Evolutionary conservation across 345 rosid species (phyloP).

Genomic region (Pugionium cornutum): DNA sequence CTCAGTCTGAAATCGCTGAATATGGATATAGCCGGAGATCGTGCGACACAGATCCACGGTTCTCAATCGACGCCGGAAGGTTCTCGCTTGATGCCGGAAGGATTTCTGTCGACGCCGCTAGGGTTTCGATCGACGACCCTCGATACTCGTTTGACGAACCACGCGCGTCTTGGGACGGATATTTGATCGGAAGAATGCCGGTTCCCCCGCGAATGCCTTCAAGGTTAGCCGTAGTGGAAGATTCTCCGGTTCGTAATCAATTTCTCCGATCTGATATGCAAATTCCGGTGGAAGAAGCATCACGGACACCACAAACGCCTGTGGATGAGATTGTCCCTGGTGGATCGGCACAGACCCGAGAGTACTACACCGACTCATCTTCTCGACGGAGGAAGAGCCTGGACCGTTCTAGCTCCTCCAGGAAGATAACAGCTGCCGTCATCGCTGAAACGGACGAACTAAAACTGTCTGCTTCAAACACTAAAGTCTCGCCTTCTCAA

Average conservation of each 20-base stretch:
- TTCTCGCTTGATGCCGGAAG: slow-evolving; percentile 66
- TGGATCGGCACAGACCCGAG: slow-evolving; percentile 87
- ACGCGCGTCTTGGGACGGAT: slow-evolving; percentile 96
- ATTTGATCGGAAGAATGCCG: slow-evolving; percentile 59
- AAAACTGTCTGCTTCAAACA: slow-evolving; percentile 56
- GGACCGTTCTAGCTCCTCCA: slow-evolving; percentile 72
- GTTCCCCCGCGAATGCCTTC: slow-evolving; percentile 79
- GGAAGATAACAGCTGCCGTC: slow-evolving; percentile 78
- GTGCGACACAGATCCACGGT: slow-evolving; percentile 96
- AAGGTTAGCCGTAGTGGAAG: slow-evolving; percentile 90
- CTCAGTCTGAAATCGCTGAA: slow-evolving; percentile 96
- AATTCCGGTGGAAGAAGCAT: slow-evolving; percentile 71
- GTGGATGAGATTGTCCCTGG: slow-evolving; percentile 70
- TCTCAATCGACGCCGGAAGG: slow-evolving; percentile 72
- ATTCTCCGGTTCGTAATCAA: slow-evolving; percentile 62
- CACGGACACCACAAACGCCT: slow-evolving; percentile 32
- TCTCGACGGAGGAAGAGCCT: slow-evolving; percentile 85
- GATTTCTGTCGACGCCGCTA: slow-evolving; percentile 47
- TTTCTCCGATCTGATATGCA: slow-evolving; percentile 65
- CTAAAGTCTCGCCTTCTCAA: slow-evolving; percentile 59
- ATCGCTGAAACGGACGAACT: slow-evolving; percentile 79
- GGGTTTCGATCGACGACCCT: slow-evolving; percentile 82
- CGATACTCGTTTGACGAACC: slow-evolving; percentile 94
- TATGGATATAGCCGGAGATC: slow-evolving; percentile 91
- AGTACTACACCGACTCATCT: slow-evolving; percentile 80